These are phyloP conservation scores for Boletellus deceptivus DNA, from an alignment of 1,284 basidiomycete species.

Conservation along the genomic window DNA sequence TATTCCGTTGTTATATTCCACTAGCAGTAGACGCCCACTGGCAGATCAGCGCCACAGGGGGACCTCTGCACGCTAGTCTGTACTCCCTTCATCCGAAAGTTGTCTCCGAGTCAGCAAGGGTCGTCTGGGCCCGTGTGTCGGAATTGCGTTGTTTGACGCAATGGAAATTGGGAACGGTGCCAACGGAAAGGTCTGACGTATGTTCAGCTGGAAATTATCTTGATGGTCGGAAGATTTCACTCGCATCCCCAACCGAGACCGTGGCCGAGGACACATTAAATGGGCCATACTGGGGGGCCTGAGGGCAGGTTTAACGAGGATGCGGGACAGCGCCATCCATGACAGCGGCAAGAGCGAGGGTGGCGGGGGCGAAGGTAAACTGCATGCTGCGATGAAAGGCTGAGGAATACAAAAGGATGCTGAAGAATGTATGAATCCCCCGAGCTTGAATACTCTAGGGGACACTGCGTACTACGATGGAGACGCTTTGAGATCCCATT, in stretches of 20 bases:
- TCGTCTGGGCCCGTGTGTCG: too few species aligned
- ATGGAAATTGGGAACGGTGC: too few species aligned
- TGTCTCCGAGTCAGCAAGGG: too few species aligned
- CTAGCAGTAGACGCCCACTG: too few species aligned
- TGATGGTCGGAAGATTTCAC: neutral
- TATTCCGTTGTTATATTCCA: too few species aligned
- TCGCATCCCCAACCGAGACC: conserved; percentile 27
- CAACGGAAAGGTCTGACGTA: conserved; percentile 23
- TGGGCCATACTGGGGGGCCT: conserved; percentile 25
- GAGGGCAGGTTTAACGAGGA: conserved; percentile 21
- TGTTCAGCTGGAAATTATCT: conserved; percentile 3
- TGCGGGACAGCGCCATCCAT: conserved; percentile 19
- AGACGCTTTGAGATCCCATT: too few species aligned
- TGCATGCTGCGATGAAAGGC: conserved; percentile 14
- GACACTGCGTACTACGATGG: conserved; percentile 1
- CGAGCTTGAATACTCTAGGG: conserved; percentile 10
- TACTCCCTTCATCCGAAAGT: too few species aligned
- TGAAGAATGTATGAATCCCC: neutral
- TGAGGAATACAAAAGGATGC: neutral
- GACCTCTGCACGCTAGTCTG: too few species aligned
- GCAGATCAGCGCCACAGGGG: too few species aligned
- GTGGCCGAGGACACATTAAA: conserved; percentile 22
- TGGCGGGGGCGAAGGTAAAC: conserved; percentile 13
- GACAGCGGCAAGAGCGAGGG: conserved; percentile 7
- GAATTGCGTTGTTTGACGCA: too few species aligned